Percentiles rank a stretch among this genome's conserved stretches.
phyloP scores from a whole-genome alignment of 2,329 filamentous ascomycete genomes.

The Pseudocercospora fuligena region DNA sequence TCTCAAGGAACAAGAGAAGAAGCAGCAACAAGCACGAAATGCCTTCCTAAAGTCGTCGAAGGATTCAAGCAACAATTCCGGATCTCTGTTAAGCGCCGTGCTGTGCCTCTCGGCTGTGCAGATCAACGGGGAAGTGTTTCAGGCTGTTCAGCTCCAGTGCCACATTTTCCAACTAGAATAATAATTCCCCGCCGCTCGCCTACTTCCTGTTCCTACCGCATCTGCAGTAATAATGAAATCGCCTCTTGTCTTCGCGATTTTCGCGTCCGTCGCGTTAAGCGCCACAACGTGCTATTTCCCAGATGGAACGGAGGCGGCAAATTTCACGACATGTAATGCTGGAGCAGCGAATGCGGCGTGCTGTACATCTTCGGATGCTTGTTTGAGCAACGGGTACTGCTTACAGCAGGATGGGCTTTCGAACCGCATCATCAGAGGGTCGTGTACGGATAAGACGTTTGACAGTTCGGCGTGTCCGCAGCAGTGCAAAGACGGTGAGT shows the following conservation, averaged over 20 bases:
- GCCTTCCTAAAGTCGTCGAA: no score
- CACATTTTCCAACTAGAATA: no score
- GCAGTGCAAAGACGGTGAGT: constrained; percentile 15
- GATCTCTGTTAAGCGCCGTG: no score
- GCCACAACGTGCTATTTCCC: constrained; percentile 22
- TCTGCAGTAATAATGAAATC: not conserved
- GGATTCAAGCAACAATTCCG: no score
- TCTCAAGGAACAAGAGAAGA: no score
- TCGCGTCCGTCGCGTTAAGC: not conserved
- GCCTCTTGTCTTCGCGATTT: not conserved
- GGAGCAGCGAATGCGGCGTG: constrained; percentile 17
- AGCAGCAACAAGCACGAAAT: no score
- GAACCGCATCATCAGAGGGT: constrained; percentile 22
- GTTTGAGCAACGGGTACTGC: constrained; percentile 24
- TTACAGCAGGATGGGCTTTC: constrained; percentile 14
- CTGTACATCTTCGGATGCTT: constrained; percentile 17
- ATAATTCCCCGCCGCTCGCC: no score
- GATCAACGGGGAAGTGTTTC: no score
- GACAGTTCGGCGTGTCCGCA: constrained; percentile 19
- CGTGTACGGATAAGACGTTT: constrained; percentile 24
- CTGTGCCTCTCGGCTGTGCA: no score
- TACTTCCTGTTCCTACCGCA: no score
- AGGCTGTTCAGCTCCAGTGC: no score
- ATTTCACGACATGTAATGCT: constrained; percentile 25
- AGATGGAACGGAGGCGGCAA: constrained; percentile 15